Evolutionary conservation across 148 eudicot species (phyloP).

Genomic region (Silene conica): DNA sequence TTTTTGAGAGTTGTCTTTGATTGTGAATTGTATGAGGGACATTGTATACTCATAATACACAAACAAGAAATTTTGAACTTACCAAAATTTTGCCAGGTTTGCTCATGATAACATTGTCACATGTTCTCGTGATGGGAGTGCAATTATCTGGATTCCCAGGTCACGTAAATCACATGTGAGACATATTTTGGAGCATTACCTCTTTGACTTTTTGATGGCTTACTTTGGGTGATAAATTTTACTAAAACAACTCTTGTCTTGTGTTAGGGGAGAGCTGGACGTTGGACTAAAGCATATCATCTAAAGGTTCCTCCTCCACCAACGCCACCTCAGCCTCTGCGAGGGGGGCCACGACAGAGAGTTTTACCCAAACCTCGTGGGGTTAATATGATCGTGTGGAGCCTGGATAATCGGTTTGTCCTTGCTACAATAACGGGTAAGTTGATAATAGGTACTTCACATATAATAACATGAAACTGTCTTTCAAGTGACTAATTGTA

Average conservation of each 20-base stretch:
- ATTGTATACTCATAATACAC: background rate
- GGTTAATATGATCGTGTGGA: constrained; percentile 96
- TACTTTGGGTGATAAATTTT: background rate
- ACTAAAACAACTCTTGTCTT: constrained; percentile 12
- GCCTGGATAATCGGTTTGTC: constrained; percentile 93
- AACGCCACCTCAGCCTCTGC: constrained; percentile 74
- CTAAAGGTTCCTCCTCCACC: constrained; percentile 97
- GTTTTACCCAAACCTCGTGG: constrained; percentile 89
- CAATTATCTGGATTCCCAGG: constrained; percentile 93
- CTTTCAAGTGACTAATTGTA: too few relatives aligned
- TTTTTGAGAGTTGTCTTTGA: background rate
- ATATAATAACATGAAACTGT: too few relatives aligned
- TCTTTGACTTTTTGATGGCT: background rate
- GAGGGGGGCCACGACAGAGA: constrained; percentile 95
- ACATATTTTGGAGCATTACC: constrained; percentile 1
- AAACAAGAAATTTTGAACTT: background rate
- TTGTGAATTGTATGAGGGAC: background rate
- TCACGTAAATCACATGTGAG: constrained; percentile 97
- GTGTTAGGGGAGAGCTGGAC: constrained; percentile 68
- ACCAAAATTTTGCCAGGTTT: constrained; percentile 45
- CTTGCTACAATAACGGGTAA: constrained; percentile 98
- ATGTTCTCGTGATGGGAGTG: constrained; percentile 97
- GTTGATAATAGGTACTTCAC: constrained; percentile 21
- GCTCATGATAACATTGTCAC: constrained; percentile 94
- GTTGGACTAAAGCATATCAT: constrained; percentile 88